Evolutionary conservation across 352 stramenopile genomes (phyloP), one percentile per base, ranked within the genome.

Genomic region (Phytopythium litorale): DNA sequence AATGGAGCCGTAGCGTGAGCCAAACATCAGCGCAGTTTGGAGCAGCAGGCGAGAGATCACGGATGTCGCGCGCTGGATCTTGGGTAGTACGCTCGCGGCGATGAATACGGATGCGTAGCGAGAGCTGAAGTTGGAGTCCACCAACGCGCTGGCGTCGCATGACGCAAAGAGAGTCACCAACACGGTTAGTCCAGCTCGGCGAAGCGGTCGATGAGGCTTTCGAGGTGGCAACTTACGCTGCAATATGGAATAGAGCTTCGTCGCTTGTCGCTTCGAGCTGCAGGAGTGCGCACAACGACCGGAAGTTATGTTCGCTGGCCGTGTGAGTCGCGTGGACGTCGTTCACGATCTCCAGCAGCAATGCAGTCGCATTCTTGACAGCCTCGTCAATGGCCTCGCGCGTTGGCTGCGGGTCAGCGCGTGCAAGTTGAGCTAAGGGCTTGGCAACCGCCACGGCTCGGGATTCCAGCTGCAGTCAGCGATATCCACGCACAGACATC

Each of bases 21-120:
- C 66, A 49, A 87, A 92, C 11, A 77, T 58, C 16, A 91, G 61
- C 28, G 68, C 70, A 2, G 81, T 81, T 61, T 88, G 84, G 16
- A 92, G 64, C 16, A 92, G 63, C 37, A 90, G 66, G 7, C 84
- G 81, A n/a, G 84, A 90, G 61, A 92, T 92, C 11, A 91, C 81
- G 0, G 79, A 89, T 1, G 79, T 60, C 43, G 81, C 81, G 13
- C 55, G 58, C 5, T 73, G 66, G 33, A 92, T 81, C 51, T 84
- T 87, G 1, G 84, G 81, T 30, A 87, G 58, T 11, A 92, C 60
- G 37, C 67, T 83, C 7, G 78, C 73, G 46, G 79, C 66, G 12
- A 92, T 62, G 42, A 86, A 92, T 23, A 88, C 67, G 0, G 68
- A 66, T 3, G 84, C 81, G 62, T 90, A 89, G 13, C 75, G 78